phyloP scores from a whole-genome alignment of 73 alveolate species.

The Paramecium octaurelia region DNA sequence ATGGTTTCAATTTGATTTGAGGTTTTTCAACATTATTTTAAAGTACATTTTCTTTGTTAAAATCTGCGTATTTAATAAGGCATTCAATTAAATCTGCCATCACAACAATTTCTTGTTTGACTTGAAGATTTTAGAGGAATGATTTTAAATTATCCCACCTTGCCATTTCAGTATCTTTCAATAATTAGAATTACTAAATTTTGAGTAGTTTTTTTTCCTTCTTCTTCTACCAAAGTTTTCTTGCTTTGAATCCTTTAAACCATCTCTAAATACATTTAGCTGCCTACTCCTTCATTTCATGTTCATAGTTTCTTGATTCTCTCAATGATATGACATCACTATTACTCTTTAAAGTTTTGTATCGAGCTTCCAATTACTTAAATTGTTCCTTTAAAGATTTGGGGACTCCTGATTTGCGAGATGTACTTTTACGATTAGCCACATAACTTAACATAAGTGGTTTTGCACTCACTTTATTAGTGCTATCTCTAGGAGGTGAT shows the following conservation, averaged over 20 bases:
- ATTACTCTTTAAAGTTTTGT: neutral
- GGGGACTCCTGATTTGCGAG: neutral
- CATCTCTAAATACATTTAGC: neutral
- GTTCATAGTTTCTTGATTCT: conserved; percentile 31
- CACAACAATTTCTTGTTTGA: neutral
- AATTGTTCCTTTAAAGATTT: neutral
- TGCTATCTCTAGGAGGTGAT: conserved; percentile 33
- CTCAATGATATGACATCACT: neutral
- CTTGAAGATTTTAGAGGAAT: neutral
- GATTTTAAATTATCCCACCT: conserved; percentile 15
- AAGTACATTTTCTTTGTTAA: conserved; percentile 27
- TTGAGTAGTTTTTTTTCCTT: neutral
- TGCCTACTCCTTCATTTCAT: conserved; percentile 22
- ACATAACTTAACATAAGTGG: conserved; percentile 36
- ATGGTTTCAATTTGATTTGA: neutral
- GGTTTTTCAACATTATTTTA: neutral
- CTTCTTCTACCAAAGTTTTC: neutral
- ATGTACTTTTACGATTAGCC: neutral
- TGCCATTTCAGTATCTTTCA: neutral
- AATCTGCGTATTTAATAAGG: neutral
- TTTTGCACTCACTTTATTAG: neutral
- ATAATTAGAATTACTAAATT: neutral
- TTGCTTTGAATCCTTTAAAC: neutral
- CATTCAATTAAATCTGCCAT: neutral
- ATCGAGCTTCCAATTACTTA: neutral